Evolutionary conservation across 768 basidiomycete genomes (phyloP), one percentile per base, ranked within the genome.

Genomic region (Vararia minispora): DNA sequence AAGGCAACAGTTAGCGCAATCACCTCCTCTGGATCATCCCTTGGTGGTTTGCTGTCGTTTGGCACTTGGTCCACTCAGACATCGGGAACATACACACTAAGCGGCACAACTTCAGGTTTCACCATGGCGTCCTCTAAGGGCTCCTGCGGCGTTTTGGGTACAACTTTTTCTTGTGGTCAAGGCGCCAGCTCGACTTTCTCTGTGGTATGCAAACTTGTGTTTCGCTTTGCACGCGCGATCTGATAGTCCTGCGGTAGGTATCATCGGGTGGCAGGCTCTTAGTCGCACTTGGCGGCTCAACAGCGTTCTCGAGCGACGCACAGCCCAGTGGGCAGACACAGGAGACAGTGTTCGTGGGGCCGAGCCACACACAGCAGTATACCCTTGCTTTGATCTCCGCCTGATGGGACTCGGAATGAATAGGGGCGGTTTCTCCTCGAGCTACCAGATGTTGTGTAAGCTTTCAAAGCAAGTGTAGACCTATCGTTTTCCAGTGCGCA

Each of bases 21-120:
- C 60, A 55, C 47, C 20, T 59, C 57, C 13, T 40, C 35, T 20
- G 60, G 64, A 18, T 53, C n/a, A n/a, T n/a, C 58, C 6, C 48
- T 63, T 10, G 75, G 75, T 6, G 75, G 73, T 11, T 64, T 79
- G 17, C 61, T 79, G 28, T 64, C 70, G 2, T 50, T 48, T 6
- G 76, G 73, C 14, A 76, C 72, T 10, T 76, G 73, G 73, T 74
- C 72, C 6, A 71, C 69, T 8, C 75, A 77, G 52, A 76, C 74
- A 6, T 59, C 68, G 24, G 75, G 73, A 10, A 76, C 74, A 2
- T 71, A 66, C 48, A 69, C 68, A 2, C 42, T 72, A 21, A 62
- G 67, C 6, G 71, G 73, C 23, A 58, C 63, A 13, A 47, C 62
- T 17, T 60, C 61, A 6, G 65, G 68, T 47, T 76, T 77, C 58